Conservation (phyloP, 345 rosid genomes). For the Geranium brycei region DNA sequence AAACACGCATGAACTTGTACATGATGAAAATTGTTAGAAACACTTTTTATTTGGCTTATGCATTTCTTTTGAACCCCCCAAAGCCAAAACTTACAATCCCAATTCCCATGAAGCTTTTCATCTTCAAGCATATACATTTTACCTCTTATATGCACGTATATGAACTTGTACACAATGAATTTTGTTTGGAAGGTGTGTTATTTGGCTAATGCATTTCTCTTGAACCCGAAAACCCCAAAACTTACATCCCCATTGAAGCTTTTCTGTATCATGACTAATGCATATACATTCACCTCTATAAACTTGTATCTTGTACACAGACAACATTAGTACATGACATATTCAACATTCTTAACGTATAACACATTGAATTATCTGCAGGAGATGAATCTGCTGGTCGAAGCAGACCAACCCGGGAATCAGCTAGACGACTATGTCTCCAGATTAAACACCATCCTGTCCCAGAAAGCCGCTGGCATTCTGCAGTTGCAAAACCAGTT, state of each 20-base stretch:
- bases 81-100: no score
- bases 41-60: no score
- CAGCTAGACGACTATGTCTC: slow-evolving; percentile 71
- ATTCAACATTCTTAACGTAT: background rate
- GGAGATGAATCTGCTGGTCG: slow-evolving; percentile 92
- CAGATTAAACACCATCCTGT: slow-evolving; percentile 56
- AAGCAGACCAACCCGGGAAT: slow-evolving; percentile 96
- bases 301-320: no score
- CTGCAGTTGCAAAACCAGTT: slow-evolving; percentile 66
- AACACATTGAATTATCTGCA: slow-evolving; percentile 12
- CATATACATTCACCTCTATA: no score
- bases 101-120: no score
- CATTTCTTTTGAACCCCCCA: no score
- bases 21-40: no score
- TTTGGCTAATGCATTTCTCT: background rate
- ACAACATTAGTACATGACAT: background rate
- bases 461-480: slow-evolving; percentile 86
- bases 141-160: no score
- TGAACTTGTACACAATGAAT: slow-evolving; percentile 55
- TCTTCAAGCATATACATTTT: no score
- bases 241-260: no score
- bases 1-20: no score
- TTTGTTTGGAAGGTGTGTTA: slow-evolving; percentile 74
- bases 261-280: no score
- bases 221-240: background rate